Base-by-base conservation (phyloP, 1,284 basidiomycete species). In the Dichomitus squalens region DNA sequence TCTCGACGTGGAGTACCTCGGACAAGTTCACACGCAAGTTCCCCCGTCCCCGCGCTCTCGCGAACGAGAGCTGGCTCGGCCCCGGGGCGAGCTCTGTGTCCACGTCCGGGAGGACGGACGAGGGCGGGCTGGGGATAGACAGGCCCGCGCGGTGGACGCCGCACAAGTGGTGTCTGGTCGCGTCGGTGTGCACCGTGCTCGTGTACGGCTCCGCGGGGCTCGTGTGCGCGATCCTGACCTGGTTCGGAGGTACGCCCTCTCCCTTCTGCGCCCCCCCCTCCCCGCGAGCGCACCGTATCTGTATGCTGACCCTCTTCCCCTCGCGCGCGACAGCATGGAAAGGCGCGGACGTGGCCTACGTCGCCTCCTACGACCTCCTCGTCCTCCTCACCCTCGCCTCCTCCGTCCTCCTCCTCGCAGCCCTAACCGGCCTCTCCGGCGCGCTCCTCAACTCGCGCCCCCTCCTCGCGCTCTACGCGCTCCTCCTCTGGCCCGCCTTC, bases 361-460 rank as follows among this genome's bases (percentile, higher is more conserved):
- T 84, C 58, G 78, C 82, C 1, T 81, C 86, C 68, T 75, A 76
- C 60, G 83, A 86, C 64, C 72, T 86, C 44, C 76, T 88, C 50
- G 71, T 83, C 40, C 81, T 91, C 55, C 81, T 87, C 57, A 91
- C 88, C 2, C 72, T 88, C 54, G 78, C 84, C 3, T 73, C 79
- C 21, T 75, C 80, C 4, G 74, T 90, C 61, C 76, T 86, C 55
- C 71, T 89, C 55, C 76, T 90, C 58, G 84, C 86, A 20, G 78
- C 86, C 18, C 72, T 91, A 47, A 72, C 90, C 49, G 90, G 90
- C 21, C 77, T 85, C 60, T 79, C 81, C 40, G 89, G 90, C 43
- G 81, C 85, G 11, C 73, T 92, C 55, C 80, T 92, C 59, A 89
- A 92, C 75, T 90, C 87, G 52, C 85, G 89, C 20, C 81, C 86